Evolutionary conservation across 2,329 filamentous ascomycete genomes (phyloP).

Genomic region (Arthrobotrys megalospora): DNA sequence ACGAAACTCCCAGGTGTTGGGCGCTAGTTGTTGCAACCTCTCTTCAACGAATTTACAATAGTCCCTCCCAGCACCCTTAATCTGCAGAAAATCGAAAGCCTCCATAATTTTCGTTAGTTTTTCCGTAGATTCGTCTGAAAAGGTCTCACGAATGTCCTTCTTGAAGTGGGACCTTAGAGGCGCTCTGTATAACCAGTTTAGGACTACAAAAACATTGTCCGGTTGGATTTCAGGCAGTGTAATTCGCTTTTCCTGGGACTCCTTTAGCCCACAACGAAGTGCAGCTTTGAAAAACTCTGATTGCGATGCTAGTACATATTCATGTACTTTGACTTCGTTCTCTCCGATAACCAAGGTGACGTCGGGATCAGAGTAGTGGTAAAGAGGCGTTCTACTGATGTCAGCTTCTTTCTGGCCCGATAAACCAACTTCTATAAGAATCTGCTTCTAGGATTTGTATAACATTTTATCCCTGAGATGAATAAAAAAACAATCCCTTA

Average conservation of each 20-base stretch:
- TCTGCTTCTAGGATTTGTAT: no score
- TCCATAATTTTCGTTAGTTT: background rate
- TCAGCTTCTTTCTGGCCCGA: no score
- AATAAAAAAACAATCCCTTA: no score
- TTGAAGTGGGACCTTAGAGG: background rate
- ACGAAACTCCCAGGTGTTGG: no score
- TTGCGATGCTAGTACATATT: slow-evolving; percentile 17
- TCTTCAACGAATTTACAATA: background rate
- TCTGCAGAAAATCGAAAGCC: background rate
- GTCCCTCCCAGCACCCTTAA: background rate
- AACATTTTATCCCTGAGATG: no score
- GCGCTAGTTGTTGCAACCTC: background rate
- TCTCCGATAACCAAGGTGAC: slow-evolving; percentile 1
- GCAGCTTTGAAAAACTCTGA: slow-evolving; percentile 25
- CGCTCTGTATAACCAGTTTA: slow-evolving; percentile 32
- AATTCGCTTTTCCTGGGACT: slow-evolving; percentile 9
- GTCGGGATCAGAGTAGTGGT: slow-evolving; percentile 14
- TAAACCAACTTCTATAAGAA: no score
- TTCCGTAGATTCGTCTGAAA: background rate
- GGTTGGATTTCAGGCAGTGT: slow-evolving; percentile 9
- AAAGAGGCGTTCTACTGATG: slow-evolving; percentile 10
- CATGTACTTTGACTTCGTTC: background rate
- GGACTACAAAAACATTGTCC: background rate
- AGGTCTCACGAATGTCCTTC: background rate
- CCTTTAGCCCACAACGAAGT: background rate